These are phyloP conservation scores for Ustilago esculenta DNA, from an alignment of 1,284 basidiomycete species.

Conservation along the genomic window DNA sequence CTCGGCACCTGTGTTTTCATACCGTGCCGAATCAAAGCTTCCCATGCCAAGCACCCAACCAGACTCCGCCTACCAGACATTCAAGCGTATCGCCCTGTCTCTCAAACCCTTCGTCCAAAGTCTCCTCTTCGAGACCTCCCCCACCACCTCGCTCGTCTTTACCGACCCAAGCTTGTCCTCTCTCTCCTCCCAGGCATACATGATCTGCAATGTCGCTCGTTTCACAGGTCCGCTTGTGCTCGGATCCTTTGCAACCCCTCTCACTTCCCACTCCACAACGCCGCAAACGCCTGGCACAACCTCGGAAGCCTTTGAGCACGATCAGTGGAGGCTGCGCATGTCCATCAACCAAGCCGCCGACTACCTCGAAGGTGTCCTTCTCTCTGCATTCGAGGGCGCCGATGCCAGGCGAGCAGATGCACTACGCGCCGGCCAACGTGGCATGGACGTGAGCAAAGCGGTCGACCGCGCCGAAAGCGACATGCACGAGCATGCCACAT, in stretches of 20 bases:
- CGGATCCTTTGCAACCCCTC: slow-evolving; percentile 26
- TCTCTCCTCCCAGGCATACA: slow-evolving; percentile 29
- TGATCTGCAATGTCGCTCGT: slow-evolving; percentile 76
- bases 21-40: slow-evolving; percentile 30
- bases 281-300: background rate
- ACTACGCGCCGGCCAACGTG: slow-evolving; percentile 30
- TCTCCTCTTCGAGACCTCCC: slow-evolving; percentile 35
- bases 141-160: slow-evolving; percentile 38
- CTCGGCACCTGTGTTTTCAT: slow-evolving; percentile 46
- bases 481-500: slow-evolving; percentile 37
- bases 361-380: slow-evolving; percentile 82
- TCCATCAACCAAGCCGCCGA: slow-evolving; percentile 73
- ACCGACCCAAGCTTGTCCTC: slow-evolving; percentile 32
- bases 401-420: slow-evolving; percentile 72
- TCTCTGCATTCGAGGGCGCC: slow-evolving; percentile 83
- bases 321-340: slow-evolving; percentile 27
- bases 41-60: slow-evolving; percentile 27
- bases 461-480: slow-evolving; percentile 39
- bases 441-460: slow-evolving; percentile 44
- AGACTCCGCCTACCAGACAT: slow-evolving; percentile 46
- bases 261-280: background rate
- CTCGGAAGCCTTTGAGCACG: slow-evolving; percentile 8
- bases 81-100: slow-evolving; percentile 40
- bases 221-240: slow-evolving; percentile 74
- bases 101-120: slow-evolving; percentile 45